Base-by-base conservation (phyloP, 164 flowering plant species). In the grape (Vitis vinifera) region DNA sequence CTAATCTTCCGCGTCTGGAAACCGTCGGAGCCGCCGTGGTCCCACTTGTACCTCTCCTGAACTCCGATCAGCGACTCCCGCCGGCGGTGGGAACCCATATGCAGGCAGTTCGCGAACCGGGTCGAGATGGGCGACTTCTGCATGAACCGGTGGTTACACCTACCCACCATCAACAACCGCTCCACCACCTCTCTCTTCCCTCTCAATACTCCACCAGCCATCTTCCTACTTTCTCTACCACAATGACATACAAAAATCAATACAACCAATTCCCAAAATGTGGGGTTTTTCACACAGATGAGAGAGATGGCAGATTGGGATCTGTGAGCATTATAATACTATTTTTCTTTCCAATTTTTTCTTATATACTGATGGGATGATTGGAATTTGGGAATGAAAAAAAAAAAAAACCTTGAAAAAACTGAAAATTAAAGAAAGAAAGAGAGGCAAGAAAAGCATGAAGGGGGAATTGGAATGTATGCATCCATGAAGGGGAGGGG, bases 11-110 rank as follows among this genome's bases (percentile, higher is more conserved):
- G 83, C 3, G 79, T 70, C 4, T 68, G 70, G 44, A 68, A 77
- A 10, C 78, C 79, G 55, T 76, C 81, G 17, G 73, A 67, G 16
- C 83, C 80, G 17, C 88, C 89, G 6, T 67, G 77, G 63, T 86
- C 91, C 94, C 91, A 91, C 73, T 92, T 92, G 68, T 82, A 81
- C 14, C 99, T 82, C 75, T 85, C 89, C 71, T 91, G 97, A 5
- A 77, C 59, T 8, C 88, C 87, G 44, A 82, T 27, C 4, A 76
- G 55, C 1, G 80, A 65, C 19, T 74, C 83, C 47, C 84, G 70
- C 2, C 82, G 80, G 51, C 76, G 84, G 63, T 65, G 51, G 15
- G 66, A 27, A 0, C 76, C 81, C 44, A 72, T 14, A 9, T 75
- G 76, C 19, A 75, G 73, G 65, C 67, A 64, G 44, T 76, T 81